A percentile compares a stretch with the other conserved stretches of the same genome.
Conservation (phyloP, 495 filamentous ascomycete species). For the Aspergillus steynii region DNA sequence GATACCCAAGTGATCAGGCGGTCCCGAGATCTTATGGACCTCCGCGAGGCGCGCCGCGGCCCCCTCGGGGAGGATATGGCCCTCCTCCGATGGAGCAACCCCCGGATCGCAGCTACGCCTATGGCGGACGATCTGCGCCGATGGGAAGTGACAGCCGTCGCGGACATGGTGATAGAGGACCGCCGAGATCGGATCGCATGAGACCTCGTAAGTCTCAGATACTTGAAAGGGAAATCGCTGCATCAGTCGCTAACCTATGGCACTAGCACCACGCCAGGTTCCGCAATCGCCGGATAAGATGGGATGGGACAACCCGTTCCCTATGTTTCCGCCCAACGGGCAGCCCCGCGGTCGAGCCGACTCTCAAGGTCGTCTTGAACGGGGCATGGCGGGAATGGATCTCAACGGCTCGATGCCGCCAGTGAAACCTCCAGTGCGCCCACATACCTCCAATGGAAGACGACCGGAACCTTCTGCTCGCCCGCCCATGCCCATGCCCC, state of each 20-base stretch:
- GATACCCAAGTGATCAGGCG: constrained; percentile 50
- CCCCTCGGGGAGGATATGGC: constrained; percentile 29
- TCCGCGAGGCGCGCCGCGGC: constrained; percentile 34
- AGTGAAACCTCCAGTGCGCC: constrained; percentile 29
- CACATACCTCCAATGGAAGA: constrained; percentile 39
- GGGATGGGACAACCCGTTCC: constrained; percentile 69
- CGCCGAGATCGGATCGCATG: constrained; percentile 27
- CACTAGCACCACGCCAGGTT: constrained; percentile 23
- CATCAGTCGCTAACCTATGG: constrained; percentile 14
- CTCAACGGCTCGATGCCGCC: constrained; percentile 41
- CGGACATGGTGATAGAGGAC: constrained; percentile 27
- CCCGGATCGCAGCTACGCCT: constrained; percentile 53
- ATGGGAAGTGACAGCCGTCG: constrained; percentile 30
- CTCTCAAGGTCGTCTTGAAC: constrained; percentile 37
- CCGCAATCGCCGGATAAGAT: constrained; percentile 47
- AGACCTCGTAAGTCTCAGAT: constrained; percentile 35
- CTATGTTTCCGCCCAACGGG: constrained; percentile 55
- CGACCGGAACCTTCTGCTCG: constrained; percentile 33
- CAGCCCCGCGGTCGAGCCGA: constrained; percentile 15
- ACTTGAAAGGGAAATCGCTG: not conserved
- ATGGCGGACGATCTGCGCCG: constrained; percentile 38
- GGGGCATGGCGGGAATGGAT: constrained; percentile 60
- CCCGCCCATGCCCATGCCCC: constrained; percentile 21
- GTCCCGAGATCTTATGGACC: constrained; percentile 50
- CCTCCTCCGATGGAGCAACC: constrained; percentile 37